Evolutionary conservation across 345 rosid species (phyloP).

Genomic region (Eucalyptus microcorys): DNA sequence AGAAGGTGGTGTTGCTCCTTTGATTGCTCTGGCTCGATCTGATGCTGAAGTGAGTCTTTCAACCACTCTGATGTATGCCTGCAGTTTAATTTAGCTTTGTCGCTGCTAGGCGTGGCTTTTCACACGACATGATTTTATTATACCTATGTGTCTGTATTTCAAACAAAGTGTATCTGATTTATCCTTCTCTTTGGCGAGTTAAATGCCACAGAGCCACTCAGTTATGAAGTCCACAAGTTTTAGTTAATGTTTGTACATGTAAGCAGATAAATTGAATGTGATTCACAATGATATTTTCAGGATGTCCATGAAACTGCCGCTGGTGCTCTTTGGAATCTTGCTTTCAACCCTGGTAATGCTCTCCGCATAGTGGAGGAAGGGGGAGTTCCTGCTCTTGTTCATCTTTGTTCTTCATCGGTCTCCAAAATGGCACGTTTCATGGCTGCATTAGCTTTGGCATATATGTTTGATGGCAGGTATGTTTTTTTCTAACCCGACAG

Average conservation of each 20-base stretch:
- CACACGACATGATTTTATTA: neutral
- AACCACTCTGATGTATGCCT: neutral
- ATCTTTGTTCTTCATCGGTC: constrained; percentile 52
- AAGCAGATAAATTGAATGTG: neutral
- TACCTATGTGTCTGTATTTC: neutral
- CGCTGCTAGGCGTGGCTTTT: neutral
- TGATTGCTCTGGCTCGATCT: constrained; percentile 30
- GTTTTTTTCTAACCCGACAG: neutral
- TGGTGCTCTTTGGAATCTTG: constrained; percentile 86
- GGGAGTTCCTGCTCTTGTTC: constrained; percentile 73
- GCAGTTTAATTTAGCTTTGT: neutral
- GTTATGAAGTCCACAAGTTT: neutral
- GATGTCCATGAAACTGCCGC: constrained; percentile 95
- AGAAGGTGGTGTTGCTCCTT: constrained; percentile 37
- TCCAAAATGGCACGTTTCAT: constrained; percentile 83
- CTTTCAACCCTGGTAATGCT: constrained; percentile 66
- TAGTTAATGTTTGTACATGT: neutral
- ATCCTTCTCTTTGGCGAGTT: neutral
- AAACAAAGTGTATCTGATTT: neutral
- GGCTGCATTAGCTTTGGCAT: constrained; percentile 79
- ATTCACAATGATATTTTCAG: constrained; percentile 13
- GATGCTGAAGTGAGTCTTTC: constrained; percentile 22
- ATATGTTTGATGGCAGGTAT: constrained; percentile 82
- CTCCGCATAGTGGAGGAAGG: constrained; percentile 77
- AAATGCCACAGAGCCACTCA: neutral